Conservation (phyloP, 2,329 filamentous ascomycete genomes). For the Colletotrichum destructivum region DNA sequence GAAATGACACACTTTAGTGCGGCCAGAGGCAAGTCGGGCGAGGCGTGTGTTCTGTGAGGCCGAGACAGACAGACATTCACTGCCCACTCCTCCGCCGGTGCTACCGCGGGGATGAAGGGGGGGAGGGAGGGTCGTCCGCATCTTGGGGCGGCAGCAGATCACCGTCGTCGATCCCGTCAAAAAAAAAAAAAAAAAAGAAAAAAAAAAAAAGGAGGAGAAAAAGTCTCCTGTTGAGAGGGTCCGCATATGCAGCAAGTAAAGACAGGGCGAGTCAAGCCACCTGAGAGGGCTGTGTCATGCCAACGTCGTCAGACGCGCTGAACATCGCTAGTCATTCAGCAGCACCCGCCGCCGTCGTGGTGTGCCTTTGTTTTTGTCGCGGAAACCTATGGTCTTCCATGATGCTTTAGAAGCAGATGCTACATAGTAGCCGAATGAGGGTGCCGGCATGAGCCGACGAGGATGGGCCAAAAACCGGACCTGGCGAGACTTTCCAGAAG, state of each 20-base stretch:
- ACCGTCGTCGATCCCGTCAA: constrained; percentile 19
- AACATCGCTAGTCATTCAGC: background rate
- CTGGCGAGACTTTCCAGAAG: constrained; percentile 23
- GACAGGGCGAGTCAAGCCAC: constrained; percentile 6
- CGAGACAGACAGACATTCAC: background rate
- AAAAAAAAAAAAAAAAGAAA: too few relatives aligned
- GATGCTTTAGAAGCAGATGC: background rate
- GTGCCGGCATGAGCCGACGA: constrained; percentile 33
- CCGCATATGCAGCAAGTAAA: background rate
- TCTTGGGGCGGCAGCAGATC: constrained; percentile 18
- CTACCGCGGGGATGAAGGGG: constrained; percentile 11
- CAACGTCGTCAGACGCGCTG: constrained; percentile 3
- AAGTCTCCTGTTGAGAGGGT: constrained; percentile 9
- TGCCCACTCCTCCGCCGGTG: constrained; percentile 9
- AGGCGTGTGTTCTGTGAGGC: background rate
- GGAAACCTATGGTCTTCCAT: background rate
- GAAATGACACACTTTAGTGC: constrained; percentile 27
- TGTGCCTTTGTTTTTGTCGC: background rate
- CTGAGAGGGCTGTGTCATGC: background rate
- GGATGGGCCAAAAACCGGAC: background rate
- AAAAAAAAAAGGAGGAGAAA: background rate
- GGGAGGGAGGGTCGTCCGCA: background rate
- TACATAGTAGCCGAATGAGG: background rate
- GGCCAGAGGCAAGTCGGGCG: constrained; percentile 3
- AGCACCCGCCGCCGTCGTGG: background rate